These are phyloP conservation scores for Allantophomopsis cytisporea DNA, from an alignment of 2,329 filamentous ascomycete genomes.

Conservation along the genomic window DNA sequence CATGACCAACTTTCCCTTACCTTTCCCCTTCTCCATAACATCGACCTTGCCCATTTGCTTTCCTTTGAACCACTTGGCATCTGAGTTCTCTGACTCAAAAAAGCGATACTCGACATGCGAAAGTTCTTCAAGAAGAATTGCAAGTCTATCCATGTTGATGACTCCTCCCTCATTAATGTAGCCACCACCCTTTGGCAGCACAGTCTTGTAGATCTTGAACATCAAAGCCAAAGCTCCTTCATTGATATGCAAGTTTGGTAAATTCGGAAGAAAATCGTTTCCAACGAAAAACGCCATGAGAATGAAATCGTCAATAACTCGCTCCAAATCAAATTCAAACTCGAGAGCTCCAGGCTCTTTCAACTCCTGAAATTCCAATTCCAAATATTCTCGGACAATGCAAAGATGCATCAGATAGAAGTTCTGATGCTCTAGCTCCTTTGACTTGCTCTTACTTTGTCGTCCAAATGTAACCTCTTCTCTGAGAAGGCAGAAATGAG, in stretches of 20 bases:
- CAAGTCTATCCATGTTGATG: conserved; percentile 75
- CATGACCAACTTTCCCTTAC: conserved; percentile 60
- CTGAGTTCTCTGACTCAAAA: conserved; percentile 80
- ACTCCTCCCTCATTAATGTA: conserved; percentile 94
- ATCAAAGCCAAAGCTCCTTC: conserved; percentile 93
- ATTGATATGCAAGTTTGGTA: conserved; percentile 95
- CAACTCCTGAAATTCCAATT: conserved; percentile 91
- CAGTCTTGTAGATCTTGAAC: conserved; percentile 91
- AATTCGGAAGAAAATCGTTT: conserved; percentile 96
- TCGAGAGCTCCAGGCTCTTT: conserved; percentile 56
- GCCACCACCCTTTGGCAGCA: conserved; percentile 75
- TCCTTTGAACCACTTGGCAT: conserved; percentile 83
- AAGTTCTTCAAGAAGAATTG: conserved; percentile 67
- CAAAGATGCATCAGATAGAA: conserved; percentile 96
- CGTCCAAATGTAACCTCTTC: conserved; percentile 97
- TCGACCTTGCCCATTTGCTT: conserved; percentile 64
- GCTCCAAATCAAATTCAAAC: conserved; percentile 85
- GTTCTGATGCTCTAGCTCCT: conserved; percentile 96
- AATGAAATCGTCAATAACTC: conserved; percentile 97
- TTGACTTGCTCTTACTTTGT: conserved; percentile 74
- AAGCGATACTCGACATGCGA: conserved; percentile 83
- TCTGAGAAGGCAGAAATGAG: conserved; percentile 91
- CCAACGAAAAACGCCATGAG: conserved; percentile 99
- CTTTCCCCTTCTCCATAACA: conserved; percentile 43
- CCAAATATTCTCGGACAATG: conserved; percentile 93